Conservation (phyloP, 75 land plant genomes). For the Selaginella moellendorffii region DNA sequence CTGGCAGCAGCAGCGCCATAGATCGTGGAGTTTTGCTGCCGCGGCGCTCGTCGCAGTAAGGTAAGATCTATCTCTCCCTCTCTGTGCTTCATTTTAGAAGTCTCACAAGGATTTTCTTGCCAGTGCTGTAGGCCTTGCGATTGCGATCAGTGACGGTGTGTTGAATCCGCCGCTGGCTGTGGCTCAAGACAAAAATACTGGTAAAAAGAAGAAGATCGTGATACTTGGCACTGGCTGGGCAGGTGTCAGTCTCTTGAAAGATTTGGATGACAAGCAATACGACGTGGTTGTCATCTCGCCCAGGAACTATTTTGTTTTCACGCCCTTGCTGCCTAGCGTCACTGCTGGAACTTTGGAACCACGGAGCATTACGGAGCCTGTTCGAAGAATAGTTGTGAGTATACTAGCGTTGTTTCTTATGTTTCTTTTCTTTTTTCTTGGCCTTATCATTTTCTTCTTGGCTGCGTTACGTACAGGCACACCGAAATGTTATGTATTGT, state of each 20-base stretch:
- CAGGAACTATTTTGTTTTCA: conserved; percentile 19
- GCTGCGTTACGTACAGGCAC: background rate
- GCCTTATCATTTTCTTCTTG: background rate
- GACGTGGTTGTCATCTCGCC: conserved; percentile 21
- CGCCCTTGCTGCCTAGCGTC: conserved; percentile 20
- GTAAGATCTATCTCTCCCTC: too few relatives aligned
- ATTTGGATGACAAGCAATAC: conserved; percentile 9
- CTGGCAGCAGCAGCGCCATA: too few relatives aligned
- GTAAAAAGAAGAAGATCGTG: conserved; percentile 16
- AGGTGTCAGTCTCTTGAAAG: conserved; percentile 17
- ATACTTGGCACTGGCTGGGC: conserved; percentile 23
- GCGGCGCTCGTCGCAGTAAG: too few relatives aligned
- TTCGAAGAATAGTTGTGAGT: conserved; percentile 18
- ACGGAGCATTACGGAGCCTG: conserved; percentile 23
- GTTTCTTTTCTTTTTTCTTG: background rate
- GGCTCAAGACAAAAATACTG: too few relatives aligned
- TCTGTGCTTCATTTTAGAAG: too few relatives aligned
- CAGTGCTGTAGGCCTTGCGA: too few relatives aligned
- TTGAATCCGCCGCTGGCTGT: too few relatives aligned
- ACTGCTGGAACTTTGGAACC: conserved; percentile 19
- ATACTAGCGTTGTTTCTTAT: background rate
- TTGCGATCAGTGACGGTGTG: too few relatives aligned
- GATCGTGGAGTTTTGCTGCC: too few relatives aligned
- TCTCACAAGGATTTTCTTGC: too few relatives aligned
- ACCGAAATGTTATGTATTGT: conserved; percentile 9